Evolutionary conservation across 352 stramenopile species (phyloP), one percentile per base, ranked within the genome.

Genomic region (Saprolegnia parasitica): DNA sequence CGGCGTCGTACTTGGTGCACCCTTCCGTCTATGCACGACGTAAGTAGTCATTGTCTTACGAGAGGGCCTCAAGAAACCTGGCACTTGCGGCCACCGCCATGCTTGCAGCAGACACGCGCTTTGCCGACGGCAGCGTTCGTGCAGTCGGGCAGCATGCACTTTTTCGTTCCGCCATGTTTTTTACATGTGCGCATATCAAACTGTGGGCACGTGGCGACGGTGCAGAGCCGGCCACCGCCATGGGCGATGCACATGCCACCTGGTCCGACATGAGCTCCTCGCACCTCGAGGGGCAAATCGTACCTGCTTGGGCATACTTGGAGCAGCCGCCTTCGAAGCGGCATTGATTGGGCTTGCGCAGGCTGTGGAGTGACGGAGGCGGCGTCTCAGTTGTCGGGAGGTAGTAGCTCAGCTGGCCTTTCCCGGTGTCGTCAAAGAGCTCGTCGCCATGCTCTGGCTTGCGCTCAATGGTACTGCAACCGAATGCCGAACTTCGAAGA

Each of bases 241-340:
- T 94, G 86, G 6, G 86, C 84, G 40, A 93, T 93, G 42, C 86
- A 95, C 56, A 86, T 84, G 18, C 86, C 86, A 61, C 86, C 86
- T 78, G 23, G 18, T 26, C 20, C n/a, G n/a, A 11, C 62, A 9
- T 15, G 35, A 42, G 18, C 23, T 29, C 18, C 3, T 16, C 20
- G 32, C 26, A 70, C 5, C 29, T 35, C 29, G 29, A 35, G 2
- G 29, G 29, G 29, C 29, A 5, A 35, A 35, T 35, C 5, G 29
- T 35, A 35, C 63, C 81, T 29, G 74, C 81, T 68, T 93, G 85
- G 0, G 79, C 77, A 50, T 84, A 82, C 66, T 90, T 89, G 56
- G 70, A 55, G 68, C 83, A 90, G 26, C 63, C 63, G 4, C 47
- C 63, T 9, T 52, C 24, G 29, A 39, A 70, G 11, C 46, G 45